Conservation (phyloP, 2,329 filamentous ascomycete species). For the Coleophoma crateriformis region DNA sequence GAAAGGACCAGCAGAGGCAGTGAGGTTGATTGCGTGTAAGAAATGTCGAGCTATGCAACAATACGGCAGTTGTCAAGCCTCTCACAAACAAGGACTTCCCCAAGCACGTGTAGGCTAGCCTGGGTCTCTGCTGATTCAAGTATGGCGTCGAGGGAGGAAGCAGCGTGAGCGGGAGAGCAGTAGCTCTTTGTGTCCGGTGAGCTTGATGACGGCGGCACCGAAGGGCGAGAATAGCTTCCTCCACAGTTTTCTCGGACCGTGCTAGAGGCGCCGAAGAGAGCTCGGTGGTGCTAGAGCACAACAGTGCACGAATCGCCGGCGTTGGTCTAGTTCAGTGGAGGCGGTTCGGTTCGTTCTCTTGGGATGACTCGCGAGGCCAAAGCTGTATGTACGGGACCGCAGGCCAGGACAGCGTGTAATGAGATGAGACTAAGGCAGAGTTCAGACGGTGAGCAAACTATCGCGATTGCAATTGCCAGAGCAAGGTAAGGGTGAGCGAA, state of each 20-base stretch:
- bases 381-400: not conserved
- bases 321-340: not conserved
- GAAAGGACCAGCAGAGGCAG: no score
- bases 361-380: not conserved
- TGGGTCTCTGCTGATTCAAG: no score
- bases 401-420: not conserved
- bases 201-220: not conserved
- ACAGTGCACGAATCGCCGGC: not conserved
- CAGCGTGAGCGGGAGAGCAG: no score
- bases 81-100: no score
- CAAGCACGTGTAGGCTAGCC: no score
- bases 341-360: conserved; percentile 1
- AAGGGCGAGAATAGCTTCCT: not conserved
- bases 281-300: not conserved
- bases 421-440: not conserved
- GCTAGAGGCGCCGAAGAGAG: not conserved
- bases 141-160: no score
- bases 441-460: not conserved
- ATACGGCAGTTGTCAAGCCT: no score
- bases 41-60: no score
- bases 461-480: not conserved
- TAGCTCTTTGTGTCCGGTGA: not conserved
- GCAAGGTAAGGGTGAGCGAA: not conserved
- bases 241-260: not conserved
- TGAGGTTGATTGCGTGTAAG: no score